Evolutionary conservation across 176 grass and related monocot species (phyloP).

Genomic region (Triticum timopheevii): DNA sequence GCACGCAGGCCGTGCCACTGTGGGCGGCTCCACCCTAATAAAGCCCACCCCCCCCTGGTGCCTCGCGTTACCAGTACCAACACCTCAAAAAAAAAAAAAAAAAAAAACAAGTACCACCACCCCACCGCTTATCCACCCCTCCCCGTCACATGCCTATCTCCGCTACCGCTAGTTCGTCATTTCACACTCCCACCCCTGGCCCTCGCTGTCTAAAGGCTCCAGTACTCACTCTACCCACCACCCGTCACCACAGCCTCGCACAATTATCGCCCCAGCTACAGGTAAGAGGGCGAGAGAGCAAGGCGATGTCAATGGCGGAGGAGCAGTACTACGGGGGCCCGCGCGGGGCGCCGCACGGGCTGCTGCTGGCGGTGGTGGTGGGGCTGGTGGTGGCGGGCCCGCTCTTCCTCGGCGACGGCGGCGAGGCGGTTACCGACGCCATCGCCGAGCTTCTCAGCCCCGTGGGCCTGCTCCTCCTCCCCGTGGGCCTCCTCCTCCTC

Average conservation of each 20-base stretch:
- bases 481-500: conserved; percentile 50
- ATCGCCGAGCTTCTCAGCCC: conserved; percentile 60
- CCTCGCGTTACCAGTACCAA: not conserved
- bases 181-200: not conserved
- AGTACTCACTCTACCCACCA: not conserved
- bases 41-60: not conserved
- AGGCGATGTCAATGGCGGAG: conserved; percentile 32
- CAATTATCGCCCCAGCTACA: not conserved
- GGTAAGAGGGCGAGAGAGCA: not conserved
- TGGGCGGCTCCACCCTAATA: not conserved
- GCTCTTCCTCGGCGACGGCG: conserved; percentile 64
- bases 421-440: conserved; percentile 50
- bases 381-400: conserved; percentile 54
- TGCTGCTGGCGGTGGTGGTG: conserved; percentile 65
- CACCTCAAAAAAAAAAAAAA: too few species aligned
- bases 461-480: conserved; percentile 68
- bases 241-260: not conserved
- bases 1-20: not conserved
- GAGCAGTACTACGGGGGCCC: conserved; percentile 47
- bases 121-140: not conserved
- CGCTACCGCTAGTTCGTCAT: not conserved
- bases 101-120: not conserved
- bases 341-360: conserved; percentile 53
- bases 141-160: not conserved
- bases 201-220: not conserved